Evolutionary conservation across 108 stramenopile genomes (phyloP).

Genomic region (Mediolabrus comicus): DNA sequence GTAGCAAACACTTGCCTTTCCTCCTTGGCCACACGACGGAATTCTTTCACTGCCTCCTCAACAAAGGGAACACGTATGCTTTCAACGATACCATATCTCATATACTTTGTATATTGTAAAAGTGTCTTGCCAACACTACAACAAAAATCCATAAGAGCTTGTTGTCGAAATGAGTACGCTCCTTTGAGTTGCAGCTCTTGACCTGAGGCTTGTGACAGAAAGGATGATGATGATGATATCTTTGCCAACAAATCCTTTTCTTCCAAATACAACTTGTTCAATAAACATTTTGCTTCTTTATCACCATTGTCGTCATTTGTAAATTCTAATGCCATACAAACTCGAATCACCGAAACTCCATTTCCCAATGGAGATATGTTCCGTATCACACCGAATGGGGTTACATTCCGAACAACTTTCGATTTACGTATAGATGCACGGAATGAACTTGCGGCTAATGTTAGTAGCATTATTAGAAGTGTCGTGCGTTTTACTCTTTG

Average conservation of each 20-base stretch:
- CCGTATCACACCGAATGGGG: slow-evolving; percentile 36
- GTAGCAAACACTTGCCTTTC: slow-evolving; percentile 10
- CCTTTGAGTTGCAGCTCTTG: neutral
- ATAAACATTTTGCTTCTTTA: slow-evolving; percentile 1
- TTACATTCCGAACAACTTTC: slow-evolving; percentile 16
- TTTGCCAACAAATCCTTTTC: slow-evolving; percentile 28
- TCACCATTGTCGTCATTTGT: neutral
- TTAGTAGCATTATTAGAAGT: slow-evolving; percentile 2
- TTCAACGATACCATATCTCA: slow-evolving; percentile 34
- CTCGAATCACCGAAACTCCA: slow-evolving; percentile 41
- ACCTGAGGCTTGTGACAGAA: neutral
- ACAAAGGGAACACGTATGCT: slow-evolving; percentile 38
- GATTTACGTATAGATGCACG: slow-evolving; percentile 20
- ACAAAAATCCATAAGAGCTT: slow-evolving; percentile 17
- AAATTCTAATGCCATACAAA: slow-evolving; percentile 31
- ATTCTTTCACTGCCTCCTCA: slow-evolving; percentile 40
- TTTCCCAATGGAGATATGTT: slow-evolving; percentile 37
- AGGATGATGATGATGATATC: no score
- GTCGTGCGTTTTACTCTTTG: slow-evolving; percentile 12
- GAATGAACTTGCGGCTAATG: slow-evolving; percentile 22
- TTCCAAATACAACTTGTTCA: slow-evolving; percentile 24
- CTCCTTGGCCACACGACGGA: slow-evolving; percentile 7
- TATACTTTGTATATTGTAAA: slow-evolving; percentile 3
- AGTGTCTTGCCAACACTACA: slow-evolving; percentile 31
- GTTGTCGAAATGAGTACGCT: slow-evolving; percentile 11